Evolutionary conservation across 2,329 filamentous ascomycete genomes (phyloP).

Genomic region (Cordyceps farinosa): DNA sequence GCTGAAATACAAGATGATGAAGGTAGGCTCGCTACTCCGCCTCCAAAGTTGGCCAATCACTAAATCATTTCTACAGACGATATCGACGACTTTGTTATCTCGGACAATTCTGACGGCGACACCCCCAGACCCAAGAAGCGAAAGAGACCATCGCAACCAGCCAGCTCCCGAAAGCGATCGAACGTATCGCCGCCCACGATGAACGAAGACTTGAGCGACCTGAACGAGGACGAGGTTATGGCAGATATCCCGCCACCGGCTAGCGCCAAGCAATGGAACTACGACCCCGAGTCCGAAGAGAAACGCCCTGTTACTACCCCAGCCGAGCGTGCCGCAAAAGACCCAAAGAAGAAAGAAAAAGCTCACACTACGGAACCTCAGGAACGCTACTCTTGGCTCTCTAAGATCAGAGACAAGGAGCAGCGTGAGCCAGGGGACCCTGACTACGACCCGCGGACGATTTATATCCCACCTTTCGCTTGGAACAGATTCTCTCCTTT

Average conservation of each 20-base stretch:
- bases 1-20: conserved; percentile 61
- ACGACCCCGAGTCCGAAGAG: conserved; percentile 47
- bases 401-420: conserved; percentile 79
- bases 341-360: conserved; percentile 54
- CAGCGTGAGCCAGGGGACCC: conserved; percentile 73
- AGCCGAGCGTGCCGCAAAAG: conserved; percentile 27
- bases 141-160: conserved; percentile 60
- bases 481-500: conserved; percentile 87
- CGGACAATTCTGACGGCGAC: conserved; percentile 75
- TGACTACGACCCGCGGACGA: conserved; percentile 84
- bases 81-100: conserved; percentile 82
- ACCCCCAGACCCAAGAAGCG: conserved; percentile 63
- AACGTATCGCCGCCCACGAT: conserved; percentile 44
- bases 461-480: conserved; percentile 81
- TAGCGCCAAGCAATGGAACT: conserved; percentile 79
- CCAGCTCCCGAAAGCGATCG: conserved; percentile 59
- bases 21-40: conserved; percentile 36
- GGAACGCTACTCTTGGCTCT: conserved; percentile 85
- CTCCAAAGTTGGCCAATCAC: too few relatives aligned
- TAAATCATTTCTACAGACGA: conserved; percentile 46
- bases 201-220: conserved; percentile 40
- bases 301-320: conserved; percentile 36
- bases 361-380: conserved; percentile 80
- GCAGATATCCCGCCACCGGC: conserved; percentile 60
- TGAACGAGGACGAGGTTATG: conserved; percentile 53